phyloP scores from a whole-genome alignment of 164 flowering plant species.

The Berberis thunbergii region DNA sequence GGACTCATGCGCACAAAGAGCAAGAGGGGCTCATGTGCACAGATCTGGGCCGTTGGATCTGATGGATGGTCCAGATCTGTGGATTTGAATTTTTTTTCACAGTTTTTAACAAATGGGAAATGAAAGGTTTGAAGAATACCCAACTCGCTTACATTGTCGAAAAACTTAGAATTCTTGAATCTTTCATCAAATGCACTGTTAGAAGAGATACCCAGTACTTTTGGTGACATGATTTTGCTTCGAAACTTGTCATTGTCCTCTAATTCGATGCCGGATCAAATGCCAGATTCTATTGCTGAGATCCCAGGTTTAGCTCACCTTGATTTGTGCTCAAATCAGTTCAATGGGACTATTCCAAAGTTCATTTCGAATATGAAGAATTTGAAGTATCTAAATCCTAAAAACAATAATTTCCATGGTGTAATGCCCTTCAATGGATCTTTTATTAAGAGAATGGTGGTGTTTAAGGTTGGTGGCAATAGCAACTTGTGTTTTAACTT shows the following conservation, averaged over 20 bases:
- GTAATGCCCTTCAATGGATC: slow-evolving; percentile 76
- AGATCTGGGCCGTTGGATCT: too few species aligned
- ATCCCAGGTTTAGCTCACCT: slow-evolving; percentile 47
- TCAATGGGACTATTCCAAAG: slow-evolving; percentile 75
- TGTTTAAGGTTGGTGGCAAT: slow-evolving; percentile 71
- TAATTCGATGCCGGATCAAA: slow-evolving; percentile 62
- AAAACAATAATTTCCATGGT: slow-evolving; percentile 65
- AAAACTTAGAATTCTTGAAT: slow-evolving; percentile 41
- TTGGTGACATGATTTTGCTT: slow-evolving; percentile 63
- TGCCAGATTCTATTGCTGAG: slow-evolving; percentile 55
- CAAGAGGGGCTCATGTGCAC: too few species aligned
- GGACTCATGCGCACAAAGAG: too few species aligned
- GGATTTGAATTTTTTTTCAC: too few species aligned
- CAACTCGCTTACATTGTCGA: slow-evolving; percentile 37
- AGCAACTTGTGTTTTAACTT: slow-evolving; percentile 35
- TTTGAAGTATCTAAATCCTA: slow-evolving; percentile 71
- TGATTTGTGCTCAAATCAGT: slow-evolving; percentile 82
- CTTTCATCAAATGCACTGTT: slow-evolving; percentile 54
- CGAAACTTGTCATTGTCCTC: slow-evolving; percentile 52
- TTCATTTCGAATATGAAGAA: slow-evolving; percentile 50
- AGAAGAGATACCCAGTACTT: slow-evolving; percentile 50
- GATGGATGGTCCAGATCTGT: too few species aligned
- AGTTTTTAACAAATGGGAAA: too few species aligned
- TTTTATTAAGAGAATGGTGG: slow-evolving; percentile 47
- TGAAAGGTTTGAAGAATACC: slow-evolving; percentile 32